These are phyloP conservation scores for Leptosphaerulina australis DNA, from an alignment of 2,329 filamentous ascomycete genomes.

Conservation along the genomic window DNA sequence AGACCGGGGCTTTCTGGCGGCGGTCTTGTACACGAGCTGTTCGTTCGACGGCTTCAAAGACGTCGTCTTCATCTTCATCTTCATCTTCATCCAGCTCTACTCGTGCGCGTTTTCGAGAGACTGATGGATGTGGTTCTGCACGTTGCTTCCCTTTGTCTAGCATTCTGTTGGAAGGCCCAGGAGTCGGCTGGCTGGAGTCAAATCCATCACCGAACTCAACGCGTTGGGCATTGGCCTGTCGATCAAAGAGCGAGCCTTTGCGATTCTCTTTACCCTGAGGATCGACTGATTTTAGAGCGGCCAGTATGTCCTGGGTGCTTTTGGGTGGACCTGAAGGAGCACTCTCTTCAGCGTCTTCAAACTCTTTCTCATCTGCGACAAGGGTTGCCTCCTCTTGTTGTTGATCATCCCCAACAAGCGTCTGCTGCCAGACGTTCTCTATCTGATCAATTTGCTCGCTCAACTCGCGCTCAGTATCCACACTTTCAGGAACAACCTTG, in stretches of 20 bases:
- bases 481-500: slow-evolving; percentile 1
- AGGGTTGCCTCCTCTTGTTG: slow-evolving; percentile 12
- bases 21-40: slow-evolving; percentile 42
- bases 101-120: slow-evolving; percentile 29
- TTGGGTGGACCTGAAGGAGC: slow-evolving; percentile 25
- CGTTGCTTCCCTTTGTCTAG: slow-evolving; percentile 37
- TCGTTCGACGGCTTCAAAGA: slow-evolving; percentile 52
- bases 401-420: slow-evolving; percentile 8
- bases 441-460: neutral
- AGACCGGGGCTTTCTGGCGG: slow-evolving; percentile 43
- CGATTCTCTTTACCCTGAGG: slow-evolving; percentile 46
- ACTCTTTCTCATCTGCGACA: slow-evolving; percentile 19
- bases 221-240: slow-evolving; percentile 47
- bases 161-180: slow-evolving; percentile 27
- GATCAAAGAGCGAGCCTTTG: slow-evolving; percentile 47
- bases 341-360: slow-evolving; percentile 8
- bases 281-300: slow-evolving; percentile 24
- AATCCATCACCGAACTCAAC: slow-evolving; percentile 50
- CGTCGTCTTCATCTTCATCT: slow-evolving; percentile 35
- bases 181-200: slow-evolving; percentile 35
- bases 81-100: slow-evolving; percentile 33
- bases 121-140: slow-evolving; percentile 26
- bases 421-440: slow-evolving; percentile 14
- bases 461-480: neutral
- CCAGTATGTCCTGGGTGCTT: slow-evolving; percentile 30